A percentile compares a stretch with the other conserved stretches of the same genome.
Evolutionary conservation across 441 rosid genomes (phyloP).

Genomic region (Gossypium gossypioides): DNA sequence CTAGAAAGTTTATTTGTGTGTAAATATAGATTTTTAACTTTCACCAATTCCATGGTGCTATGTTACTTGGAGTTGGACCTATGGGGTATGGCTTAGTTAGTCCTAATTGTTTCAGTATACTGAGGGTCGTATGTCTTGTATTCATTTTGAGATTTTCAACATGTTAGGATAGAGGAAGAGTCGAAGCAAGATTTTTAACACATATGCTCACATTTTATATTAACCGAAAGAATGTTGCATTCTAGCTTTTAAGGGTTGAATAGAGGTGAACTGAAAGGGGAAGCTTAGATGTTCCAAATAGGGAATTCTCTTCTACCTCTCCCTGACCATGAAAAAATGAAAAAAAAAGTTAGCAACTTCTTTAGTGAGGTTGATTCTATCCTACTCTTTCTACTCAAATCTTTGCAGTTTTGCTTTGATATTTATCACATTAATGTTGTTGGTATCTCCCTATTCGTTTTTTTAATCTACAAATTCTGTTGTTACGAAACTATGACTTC

Average conservation of each 20-base stretch:
- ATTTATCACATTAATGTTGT: neutral
- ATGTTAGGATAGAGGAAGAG: neutral
- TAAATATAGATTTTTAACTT: neutral
- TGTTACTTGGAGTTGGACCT: neutral
- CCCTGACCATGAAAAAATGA: too few relatives aligned
- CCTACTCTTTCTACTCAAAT: neutral
- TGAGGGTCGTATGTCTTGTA: neutral
- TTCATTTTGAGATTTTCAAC: neutral
- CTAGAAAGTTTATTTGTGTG: neutral
- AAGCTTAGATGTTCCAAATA: neutral
- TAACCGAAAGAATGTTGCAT: neutral
- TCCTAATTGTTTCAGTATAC: neutral
- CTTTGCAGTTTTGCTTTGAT: neutral
- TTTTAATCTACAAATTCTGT: neutral
- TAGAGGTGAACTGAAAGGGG: neutral
- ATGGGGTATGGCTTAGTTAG: neutral
- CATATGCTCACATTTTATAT: neutral
- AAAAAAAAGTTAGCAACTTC: neutral
- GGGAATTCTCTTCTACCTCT: neutral
- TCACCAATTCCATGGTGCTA: neutral
- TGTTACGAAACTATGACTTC: neutral
- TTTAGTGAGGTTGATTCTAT: neutral
- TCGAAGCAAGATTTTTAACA: neutral
- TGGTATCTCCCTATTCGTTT: neutral
- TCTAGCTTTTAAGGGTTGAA: neutral